A percentile compares a stretch with the other conserved stretches of the same genome.
These are phyloP conservation scores for Saccharum hybrid DNA, from an alignment of 202 grass and related monocot genomes.

Conservation along the genomic window DNA sequence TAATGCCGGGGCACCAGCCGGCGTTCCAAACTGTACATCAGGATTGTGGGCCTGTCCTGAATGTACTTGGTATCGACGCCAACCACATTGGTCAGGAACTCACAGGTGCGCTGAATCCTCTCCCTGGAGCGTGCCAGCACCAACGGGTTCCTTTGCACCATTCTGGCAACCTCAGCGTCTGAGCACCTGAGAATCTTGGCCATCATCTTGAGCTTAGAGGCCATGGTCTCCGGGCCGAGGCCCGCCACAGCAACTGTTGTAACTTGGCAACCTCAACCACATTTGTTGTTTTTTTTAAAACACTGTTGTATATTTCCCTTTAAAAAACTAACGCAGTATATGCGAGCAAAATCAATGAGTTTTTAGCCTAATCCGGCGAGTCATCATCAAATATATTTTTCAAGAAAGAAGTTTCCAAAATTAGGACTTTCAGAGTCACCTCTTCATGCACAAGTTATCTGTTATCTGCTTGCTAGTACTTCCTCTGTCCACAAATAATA, in stretches of 20 bases:
- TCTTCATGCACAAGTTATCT: too few species aligned
- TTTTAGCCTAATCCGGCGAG: too few species aligned
- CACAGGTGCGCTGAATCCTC: slow-evolving; percentile 6
- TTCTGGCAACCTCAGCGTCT: slow-evolving; percentile 37
- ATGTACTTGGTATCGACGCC: slow-evolving; percentile 35
- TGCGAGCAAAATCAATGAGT: too few species aligned
- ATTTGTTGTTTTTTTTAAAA: too few species aligned
- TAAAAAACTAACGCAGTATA: too few species aligned
- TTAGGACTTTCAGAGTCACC: too few species aligned
- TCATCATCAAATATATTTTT: too few species aligned
- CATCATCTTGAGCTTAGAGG: slow-evolving; percentile 50
- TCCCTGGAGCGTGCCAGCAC: slow-evolving; percentile 34
- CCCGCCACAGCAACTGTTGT: background rate
- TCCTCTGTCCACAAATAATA: too few species aligned
- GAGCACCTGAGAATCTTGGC: slow-evolving; percentile 45
- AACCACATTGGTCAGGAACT: slow-evolving; percentile 43
- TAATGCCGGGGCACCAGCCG: slow-evolving; percentile 48
- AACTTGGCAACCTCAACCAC: background rate
- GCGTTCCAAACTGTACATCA: slow-evolving; percentile 48
- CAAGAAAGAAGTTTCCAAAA: too few species aligned
- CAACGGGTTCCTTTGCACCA: slow-evolving; percentile 24
- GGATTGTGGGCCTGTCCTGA: background rate
- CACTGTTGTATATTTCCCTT: too few species aligned
- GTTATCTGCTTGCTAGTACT: too few species aligned
- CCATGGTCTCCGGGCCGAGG: slow-evolving; percentile 16